Evolutionary conservation across 768 basidiomycete species (phyloP), one percentile per base, ranked within the genome.

Genomic region (Lentinula sp.): DNA sequence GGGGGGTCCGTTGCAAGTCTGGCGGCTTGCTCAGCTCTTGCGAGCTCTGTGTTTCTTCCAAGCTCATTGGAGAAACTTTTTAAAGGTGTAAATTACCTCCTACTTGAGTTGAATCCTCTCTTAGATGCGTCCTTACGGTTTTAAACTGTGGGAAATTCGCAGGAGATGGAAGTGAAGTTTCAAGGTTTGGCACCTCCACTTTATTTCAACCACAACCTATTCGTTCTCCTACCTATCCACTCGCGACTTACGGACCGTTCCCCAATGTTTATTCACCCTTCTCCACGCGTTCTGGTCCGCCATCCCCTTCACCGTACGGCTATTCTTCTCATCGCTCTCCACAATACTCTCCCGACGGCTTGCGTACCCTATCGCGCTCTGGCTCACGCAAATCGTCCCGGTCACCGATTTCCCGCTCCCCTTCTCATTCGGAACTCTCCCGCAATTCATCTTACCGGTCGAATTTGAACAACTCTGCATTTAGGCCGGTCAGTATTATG

Each of bases 241-340:
- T 59, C 36, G 57, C 57, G 15, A 59, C 57, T 5, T 50, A 49
- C 33, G 48, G 48, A 15, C 33, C 57, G 4, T 50, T 36, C 46
- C 57, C 36, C 18, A 59, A 59, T 39, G 57, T 59, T 23, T 59
- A 59, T 18, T 59, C 57, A 33, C 57, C 57, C 5, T 50, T 50
- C 37, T 50, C 43, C 9, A 48, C 43, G 3, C 43, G 32, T 5
- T 59, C 57, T 7, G 48, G 48, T 18, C 57, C 57, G 12, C 57
- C 46, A 16, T 59, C 57, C 4, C 57, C 57, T 41, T 56, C 55
- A 16, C 55, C 55, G 0, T 56, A 41, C n/a, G 55, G 37, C 37
- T 36, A 41, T 12, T 39, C 53, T 16, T 39, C 53, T n/a, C 37
- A 10, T 23, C 36, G 39, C 9, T 23, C 53, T 37, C 53, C 39